Evolutionary conservation across 1,284 basidiomycete species (phyloP), one percentile per base, ranked within the genome.

Genomic region (Cutaneotrichosporon dermatis): DNA sequence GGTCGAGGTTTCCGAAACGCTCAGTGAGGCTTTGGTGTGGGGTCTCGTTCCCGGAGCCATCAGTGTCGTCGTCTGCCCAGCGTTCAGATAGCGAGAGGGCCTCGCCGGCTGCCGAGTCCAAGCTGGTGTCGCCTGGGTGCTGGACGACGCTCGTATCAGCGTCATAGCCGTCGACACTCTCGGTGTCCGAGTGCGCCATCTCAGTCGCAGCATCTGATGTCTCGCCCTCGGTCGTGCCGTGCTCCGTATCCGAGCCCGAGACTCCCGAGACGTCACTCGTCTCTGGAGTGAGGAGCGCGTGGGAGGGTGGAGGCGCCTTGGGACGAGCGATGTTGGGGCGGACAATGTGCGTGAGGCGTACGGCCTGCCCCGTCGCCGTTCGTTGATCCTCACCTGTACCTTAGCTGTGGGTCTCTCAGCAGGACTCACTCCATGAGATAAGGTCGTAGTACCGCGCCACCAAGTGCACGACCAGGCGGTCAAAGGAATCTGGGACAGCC

Each of bases 301-400:
- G 54, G 4, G 51, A 42, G 1, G 58, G 15, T 5, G 61, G 13
- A 10, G 40, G 57, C 0, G 57, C 50, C 7, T 49, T 61, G 0
- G 69, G 66, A 48, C 60, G 66, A 12, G 58, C 68, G 4, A 76
- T 62, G 6, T 64, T 53, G 5, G 77, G 76, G 0, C 71, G 54
- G 34, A 76, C 63, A 52, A 79, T 72, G 61, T 79, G 74, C 10
- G 77, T 79, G 6, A 79, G 51, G 8, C 77, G 71, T 16, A 76
- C 61, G 1, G 33, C 11, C 33, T 67, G 60, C 39, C 63, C 66
- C 4, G 51, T 39, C 8, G 50, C 44, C 0, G 69, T 68, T 0
- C 48, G 35, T 37, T 68, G 62, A 33, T 70, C 62, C 54, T 74
- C 73, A 53, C 45, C 45, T 48, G 45, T 16, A 34, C 2, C 3